Evolutionary conservation across 768 basidiomycete genomes (phyloP).

Genomic region (Boletus pseudopeckii): DNA sequence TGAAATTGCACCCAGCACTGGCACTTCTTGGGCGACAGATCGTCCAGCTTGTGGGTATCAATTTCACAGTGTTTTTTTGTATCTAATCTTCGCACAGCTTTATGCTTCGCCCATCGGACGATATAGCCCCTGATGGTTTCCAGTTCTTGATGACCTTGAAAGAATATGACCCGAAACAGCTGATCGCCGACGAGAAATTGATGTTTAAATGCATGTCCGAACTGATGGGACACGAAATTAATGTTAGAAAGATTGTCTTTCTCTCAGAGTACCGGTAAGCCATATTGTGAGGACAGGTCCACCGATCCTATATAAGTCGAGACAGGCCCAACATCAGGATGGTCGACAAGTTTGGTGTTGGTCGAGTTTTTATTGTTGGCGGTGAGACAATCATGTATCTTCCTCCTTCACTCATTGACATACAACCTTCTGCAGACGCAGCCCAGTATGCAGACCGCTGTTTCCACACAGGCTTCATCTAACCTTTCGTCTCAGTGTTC

Average conservation of each 20-base stretch:
- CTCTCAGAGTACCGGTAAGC: conserved; percentile 30
- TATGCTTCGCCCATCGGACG: conserved; percentile 14
- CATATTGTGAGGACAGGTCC: conserved; percentile 1
- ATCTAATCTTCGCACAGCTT: neutral
- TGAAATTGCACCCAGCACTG: conserved; percentile 13
- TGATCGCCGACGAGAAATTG: conserved; percentile 21
- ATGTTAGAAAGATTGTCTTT: conserved; percentile 28
- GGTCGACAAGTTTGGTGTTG: conserved; percentile 39
- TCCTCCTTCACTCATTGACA: neutral
- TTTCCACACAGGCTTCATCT: neutral
- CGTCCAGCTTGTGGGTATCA: conserved; percentile 1
- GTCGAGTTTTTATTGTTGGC: conserved; percentile 48
- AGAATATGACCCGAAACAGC: conserved; percentile 10
- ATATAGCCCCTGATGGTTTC: conserved; percentile 21
- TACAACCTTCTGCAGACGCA: conserved; percentile 35
- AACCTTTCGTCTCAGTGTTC: conserved; percentile 13
- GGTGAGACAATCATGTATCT: conserved; percentile 23
- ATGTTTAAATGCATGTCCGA: conserved; percentile 31
- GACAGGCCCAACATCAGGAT: conserved; percentile 48
- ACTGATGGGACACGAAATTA: conserved; percentile 29
- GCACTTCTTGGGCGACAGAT: conserved; percentile 19
- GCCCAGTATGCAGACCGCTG: conserved; percentile 33
- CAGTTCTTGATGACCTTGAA: conserved; percentile 7
- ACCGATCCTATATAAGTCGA: neutral
- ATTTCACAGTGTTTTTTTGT: neutral